These are phyloP conservation scores for Colletotrichum tropicale DNA, from an alignment of 2,329 filamentous ascomycete species.

Conservation along the genomic window DNA sequence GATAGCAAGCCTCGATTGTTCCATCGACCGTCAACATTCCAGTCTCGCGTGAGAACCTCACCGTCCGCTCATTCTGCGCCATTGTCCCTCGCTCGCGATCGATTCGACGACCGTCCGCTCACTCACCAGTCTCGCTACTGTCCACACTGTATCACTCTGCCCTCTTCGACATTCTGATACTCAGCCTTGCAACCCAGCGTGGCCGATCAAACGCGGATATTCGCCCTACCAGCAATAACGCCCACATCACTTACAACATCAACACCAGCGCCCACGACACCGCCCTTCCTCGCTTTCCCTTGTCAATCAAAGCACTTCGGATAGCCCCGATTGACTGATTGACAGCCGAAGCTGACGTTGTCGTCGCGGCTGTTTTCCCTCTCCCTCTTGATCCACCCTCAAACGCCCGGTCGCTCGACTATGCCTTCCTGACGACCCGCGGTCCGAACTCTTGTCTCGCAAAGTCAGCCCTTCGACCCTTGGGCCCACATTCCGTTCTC, in stretches of 20 bases:
- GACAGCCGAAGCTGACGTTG: not conserved
- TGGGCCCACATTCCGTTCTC: conserved; percentile 18
- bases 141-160: not conserved
- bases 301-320: not conserved
- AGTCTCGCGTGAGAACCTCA: not conserved
- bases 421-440: conserved; percentile 10
- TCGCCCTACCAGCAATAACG: not conserved
- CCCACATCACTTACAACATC: not conserved
- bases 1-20: not conserved
- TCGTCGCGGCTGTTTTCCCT: not conserved
- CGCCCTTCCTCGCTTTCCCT: not conserved
- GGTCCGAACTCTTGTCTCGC: conserved; percentile 14
- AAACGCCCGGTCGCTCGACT: conserved; percentile 13
- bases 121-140: not conserved
- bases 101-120: not conserved
- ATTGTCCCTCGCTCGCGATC: not conserved
- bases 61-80: not conserved
- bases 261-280: not conserved
- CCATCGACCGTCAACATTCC: not conserved
- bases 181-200: conserved; percentile 9
- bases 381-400: conserved; percentile 8
- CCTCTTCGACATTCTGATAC: conserved; percentile 17
- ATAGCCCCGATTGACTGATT: not conserved
- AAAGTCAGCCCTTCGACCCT: not conserved
- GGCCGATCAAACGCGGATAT: conserved; percentile 21